Conservation (phyloP, 805 yeast species). For the Lipomyces yamadae region DNA sequence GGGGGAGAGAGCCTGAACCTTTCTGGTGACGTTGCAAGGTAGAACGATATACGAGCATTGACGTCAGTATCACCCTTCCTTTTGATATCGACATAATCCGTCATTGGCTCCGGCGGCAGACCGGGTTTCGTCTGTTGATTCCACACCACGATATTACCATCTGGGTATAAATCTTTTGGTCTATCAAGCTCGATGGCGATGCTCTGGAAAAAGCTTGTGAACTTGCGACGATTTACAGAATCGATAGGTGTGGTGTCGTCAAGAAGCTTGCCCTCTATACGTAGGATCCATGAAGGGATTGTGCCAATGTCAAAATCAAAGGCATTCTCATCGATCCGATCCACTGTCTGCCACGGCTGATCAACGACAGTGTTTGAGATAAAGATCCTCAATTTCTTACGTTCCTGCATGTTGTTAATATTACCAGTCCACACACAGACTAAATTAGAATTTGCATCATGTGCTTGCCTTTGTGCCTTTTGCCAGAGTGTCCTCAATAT, state of each 20-base stretch:
- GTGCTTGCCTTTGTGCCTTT: slow-evolving; percentile 46
- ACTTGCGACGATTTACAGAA: slow-evolving; percentile 62
- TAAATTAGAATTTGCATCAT: slow-evolving; percentile 39
- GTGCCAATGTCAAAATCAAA: slow-evolving; percentile 45
- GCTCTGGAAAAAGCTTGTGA: slow-evolving; percentile 80
- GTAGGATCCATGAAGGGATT: slow-evolving; percentile 72
- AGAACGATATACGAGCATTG: slow-evolving; percentile 73
- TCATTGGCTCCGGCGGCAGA: slow-evolving; percentile 39
- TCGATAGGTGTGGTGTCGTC: slow-evolving; percentile 53
- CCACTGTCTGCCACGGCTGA: slow-evolving; percentile 80
- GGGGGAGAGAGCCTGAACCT: slow-evolving; percentile 66
- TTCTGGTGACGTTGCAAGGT: slow-evolving; percentile 76
- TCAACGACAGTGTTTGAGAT: slow-evolving; percentile 80
- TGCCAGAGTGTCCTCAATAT: slow-evolving; percentile 70
- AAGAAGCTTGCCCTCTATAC: slow-evolving; percentile 84
- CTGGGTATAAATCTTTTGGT: slow-evolving; percentile 43
- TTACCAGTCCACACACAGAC: not conserved
- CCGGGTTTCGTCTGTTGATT: slow-evolving; percentile 62
- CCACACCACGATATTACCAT: slow-evolving; percentile 78
- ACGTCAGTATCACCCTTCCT: slow-evolving; percentile 73
- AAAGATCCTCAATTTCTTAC: slow-evolving; percentile 72
- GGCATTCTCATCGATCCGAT: slow-evolving; percentile 42
- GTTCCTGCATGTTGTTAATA: slow-evolving; percentile 43
- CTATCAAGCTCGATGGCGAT: slow-evolving; percentile 74
- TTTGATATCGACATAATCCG: slow-evolving; percentile 85